phyloP scores from a whole-genome alignment of 495 filamentous ascomycete genomes.

The Penicillium pulvis region DNA sequence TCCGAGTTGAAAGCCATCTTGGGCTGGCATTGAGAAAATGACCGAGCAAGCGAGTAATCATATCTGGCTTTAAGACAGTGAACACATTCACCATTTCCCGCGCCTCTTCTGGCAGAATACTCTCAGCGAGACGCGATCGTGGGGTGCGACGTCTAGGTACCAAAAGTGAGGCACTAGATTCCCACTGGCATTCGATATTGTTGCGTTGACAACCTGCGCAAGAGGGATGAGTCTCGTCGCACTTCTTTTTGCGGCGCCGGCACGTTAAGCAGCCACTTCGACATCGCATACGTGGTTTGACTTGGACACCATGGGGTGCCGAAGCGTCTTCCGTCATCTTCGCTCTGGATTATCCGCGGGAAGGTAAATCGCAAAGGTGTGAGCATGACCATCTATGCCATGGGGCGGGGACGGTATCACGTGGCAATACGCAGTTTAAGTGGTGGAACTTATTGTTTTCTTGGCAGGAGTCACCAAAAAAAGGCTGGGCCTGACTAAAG shows the following conservation, averaged over 20 bases:
- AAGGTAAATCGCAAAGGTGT: too few relatives aligned
- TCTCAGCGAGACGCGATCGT: background rate
- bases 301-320: too few relatives aligned
- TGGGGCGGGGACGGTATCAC: too few relatives aligned
- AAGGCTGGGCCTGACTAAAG: too few relatives aligned
- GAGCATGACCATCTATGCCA: too few relatives aligned
- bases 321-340: too few relatives aligned
- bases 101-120: background rate
- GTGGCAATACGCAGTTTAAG: too few relatives aligned
- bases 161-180: background rate
- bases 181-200: constrained; percentile 38
- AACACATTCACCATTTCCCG: constrained; percentile 22
- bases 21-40: constrained; percentile 22
- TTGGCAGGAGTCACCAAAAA: too few relatives aligned
- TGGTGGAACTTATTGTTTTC: too few relatives aligned
- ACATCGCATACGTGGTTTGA: too few relatives aligned
- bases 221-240: constrained; percentile 4
- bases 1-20: constrained; percentile 20
- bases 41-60: constrained; percentile 12
- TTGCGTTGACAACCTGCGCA: constrained; percentile 35
- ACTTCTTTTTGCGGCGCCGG: constrained; percentile 12
- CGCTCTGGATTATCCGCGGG: too few relatives aligned
- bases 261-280: constrained; percentile 9
- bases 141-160: constrained; percentile 7
- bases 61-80: constrained; percentile 12